Conservation (phyloP, 2,329 filamentous ascomycete genomes). For the Bipolaris zeicola region DNA sequence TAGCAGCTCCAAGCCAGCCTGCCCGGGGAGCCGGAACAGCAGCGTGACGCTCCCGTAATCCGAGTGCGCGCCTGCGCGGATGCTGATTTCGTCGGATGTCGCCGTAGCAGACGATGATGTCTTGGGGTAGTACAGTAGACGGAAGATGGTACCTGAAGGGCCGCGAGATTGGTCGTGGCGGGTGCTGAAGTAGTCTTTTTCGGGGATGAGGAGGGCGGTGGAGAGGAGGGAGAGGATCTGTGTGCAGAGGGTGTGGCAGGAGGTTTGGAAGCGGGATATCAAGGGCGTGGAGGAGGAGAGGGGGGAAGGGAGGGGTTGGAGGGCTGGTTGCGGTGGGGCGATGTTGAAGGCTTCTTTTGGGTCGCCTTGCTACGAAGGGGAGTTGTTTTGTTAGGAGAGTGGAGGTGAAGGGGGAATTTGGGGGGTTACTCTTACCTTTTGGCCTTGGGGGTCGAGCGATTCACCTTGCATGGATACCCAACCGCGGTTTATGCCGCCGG, state of each 20-base stretch:
- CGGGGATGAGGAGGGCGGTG: slow-evolving; percentile 68
- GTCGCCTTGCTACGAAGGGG: slow-evolving; percentile 68
- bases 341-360: slow-evolving; percentile 89
- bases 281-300: slow-evolving; percentile 65
- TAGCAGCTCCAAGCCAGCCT: slow-evolving; percentile 84
- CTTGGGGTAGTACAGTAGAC: slow-evolving; percentile 60
- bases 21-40: slow-evolving; percentile 83
- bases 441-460: slow-evolving; percentile 81
- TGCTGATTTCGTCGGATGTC: slow-evolving; percentile 57
- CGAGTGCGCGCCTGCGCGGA: slow-evolving; percentile 89
- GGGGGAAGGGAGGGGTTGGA: slow-evolving; percentile 74
- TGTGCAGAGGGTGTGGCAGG: slow-evolving; percentile 75
- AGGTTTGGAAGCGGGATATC: slow-evolving; percentile 68
- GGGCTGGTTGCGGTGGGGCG: slow-evolving; percentile 69
- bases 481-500: slow-evolving; percentile 72
- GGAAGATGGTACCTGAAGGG: slow-evolving; percentile 58
- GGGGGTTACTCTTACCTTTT: slow-evolving; percentile 62
- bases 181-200: slow-evolving; percentile 62
- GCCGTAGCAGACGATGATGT: slow-evolving; percentile 11
- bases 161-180: slow-evolving; percentile 62
- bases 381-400: background rate
- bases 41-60: slow-evolving; percentile 76
- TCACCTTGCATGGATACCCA: slow-evolving; percentile 90
- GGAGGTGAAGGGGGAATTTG: background rate
- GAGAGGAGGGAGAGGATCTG: slow-evolving; percentile 78